phyloP scores from a whole-genome alignment of 768 basidiomycete species.

The Mycena crocata region DNA sequence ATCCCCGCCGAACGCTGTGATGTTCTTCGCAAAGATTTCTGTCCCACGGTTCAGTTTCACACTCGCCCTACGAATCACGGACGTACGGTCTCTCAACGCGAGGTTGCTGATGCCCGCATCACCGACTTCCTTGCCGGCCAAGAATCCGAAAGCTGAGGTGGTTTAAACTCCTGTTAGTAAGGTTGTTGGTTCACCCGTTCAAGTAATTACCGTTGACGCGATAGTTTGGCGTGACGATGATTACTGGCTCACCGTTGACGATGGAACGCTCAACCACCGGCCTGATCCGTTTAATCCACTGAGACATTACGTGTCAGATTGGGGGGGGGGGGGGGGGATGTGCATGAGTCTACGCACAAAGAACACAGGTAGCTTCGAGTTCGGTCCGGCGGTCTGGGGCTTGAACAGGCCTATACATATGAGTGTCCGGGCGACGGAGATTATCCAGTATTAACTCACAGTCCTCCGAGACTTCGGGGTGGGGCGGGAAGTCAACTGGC shows the following conservation, averaged over 20 bases:
- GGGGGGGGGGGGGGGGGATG: too few species aligned
- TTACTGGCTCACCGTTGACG: neutral
- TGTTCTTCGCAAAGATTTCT: slow-evolving; percentile 28
- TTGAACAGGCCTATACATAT: slow-evolving; percentile 10
- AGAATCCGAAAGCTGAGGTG: slow-evolving; percentile 34
- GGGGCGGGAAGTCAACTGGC: neutral
- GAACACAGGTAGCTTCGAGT: slow-evolving; percentile 19
- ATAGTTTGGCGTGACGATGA: slow-evolving; percentile 17
- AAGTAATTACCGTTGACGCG: slow-evolving; percentile 19
- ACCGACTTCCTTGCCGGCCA: slow-evolving; percentile 23
- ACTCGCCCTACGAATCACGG: too few species aligned
- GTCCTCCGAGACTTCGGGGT: slow-evolving; percentile 14
- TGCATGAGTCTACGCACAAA: slow-evolving; percentile 8
- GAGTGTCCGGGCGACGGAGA: too few species aligned
- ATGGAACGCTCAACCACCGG: slow-evolving; percentile 8
- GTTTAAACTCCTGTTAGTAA: neutral
- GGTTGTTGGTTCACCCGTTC: neutral
- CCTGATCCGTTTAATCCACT: slow-evolving; percentile 14
- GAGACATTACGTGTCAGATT: neutral
- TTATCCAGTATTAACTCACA: slow-evolving; percentile 14
- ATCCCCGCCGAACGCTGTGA: slow-evolving; percentile 18
- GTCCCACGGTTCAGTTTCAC: neutral
- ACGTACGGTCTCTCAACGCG: slow-evolving; percentile 32
- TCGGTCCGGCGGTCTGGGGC: neutral
- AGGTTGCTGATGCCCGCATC: slow-evolving; percentile 30